phyloP scores from a whole-genome alignment of 2,329 filamentous ascomycete species.

The Fusarium sororula region DNA sequence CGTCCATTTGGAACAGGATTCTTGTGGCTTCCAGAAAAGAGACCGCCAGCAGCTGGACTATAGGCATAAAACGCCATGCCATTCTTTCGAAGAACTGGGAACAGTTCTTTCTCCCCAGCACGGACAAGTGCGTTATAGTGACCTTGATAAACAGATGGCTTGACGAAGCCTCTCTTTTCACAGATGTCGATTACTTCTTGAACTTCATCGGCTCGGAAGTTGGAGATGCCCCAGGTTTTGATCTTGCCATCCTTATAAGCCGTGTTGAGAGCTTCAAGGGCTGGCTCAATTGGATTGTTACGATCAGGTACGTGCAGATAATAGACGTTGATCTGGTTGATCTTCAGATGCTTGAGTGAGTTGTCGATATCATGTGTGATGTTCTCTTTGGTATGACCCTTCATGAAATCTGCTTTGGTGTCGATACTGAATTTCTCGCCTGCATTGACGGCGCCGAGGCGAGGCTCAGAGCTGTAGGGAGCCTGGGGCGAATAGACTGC shows the following conservation, averaged over 20 bases:
- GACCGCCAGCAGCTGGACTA: slow-evolving; percentile 41
- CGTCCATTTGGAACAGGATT: slow-evolving; percentile 22
- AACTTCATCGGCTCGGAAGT: slow-evolving; percentile 56
- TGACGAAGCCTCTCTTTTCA: slow-evolving; percentile 51
- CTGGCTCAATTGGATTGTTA: slow-evolving; percentile 52
- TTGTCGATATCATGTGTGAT: slow-evolving; percentile 44
- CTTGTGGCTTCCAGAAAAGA: slow-evolving; percentile 41
- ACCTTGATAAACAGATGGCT: slow-evolving; percentile 58
- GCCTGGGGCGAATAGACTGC: slow-evolving; percentile 45
- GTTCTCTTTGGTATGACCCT: slow-evolving; percentile 42
- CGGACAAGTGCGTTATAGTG: slow-evolving; percentile 58
- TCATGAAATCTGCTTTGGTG: slow-evolving; percentile 47
- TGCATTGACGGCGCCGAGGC: slow-evolving; percentile 42
- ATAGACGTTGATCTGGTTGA: slow-evolving; percentile 32
- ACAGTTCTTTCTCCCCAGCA: slow-evolving; percentile 52
- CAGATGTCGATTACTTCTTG: slow-evolving; percentile 54
- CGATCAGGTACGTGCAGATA: slow-evolving; percentile 48
- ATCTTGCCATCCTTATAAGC: slow-evolving; percentile 54
- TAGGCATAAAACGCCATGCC: slow-evolving; percentile 56
- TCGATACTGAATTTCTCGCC: slow-evolving; percentile 47
- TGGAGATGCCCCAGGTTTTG: slow-evolving; percentile 57
- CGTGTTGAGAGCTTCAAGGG: slow-evolving; percentile 53
- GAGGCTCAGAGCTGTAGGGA: slow-evolving; percentile 43
- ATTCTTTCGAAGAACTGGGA: slow-evolving; percentile 53
- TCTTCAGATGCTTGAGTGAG: slow-evolving; percentile 45